Evolutionary conservation across 208 protist genomes (phyloP), one percentile per base, ranked within the genome.

Genomic region (Leishmania martiniquensis): DNA sequence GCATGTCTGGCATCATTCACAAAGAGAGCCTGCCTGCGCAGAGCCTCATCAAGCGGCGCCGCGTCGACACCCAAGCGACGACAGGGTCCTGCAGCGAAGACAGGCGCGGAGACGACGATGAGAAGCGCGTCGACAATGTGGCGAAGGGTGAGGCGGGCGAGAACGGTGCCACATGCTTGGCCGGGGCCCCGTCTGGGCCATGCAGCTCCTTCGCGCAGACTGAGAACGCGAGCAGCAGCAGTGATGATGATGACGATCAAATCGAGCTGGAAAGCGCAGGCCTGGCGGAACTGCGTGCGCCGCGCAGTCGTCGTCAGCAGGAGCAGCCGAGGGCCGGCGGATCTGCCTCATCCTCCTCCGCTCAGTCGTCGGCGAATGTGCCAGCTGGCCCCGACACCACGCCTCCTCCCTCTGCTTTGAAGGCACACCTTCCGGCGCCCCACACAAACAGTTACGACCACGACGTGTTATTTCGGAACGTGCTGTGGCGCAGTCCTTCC

Each of bases 391-490:
- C 29, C 20, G 39, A 49, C 63, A 5, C 34, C 20, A n/a, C 39
- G 39, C 29, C 63, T 17, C 47, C 39, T 68, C 39, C 60, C 37
- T 39, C 63, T 49, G 63, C 63, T 17, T 49, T 22, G 63, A 63
- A 49, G 49, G 69, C 47, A 29, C 7, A 55, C 22, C 45, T 25
- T 17, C n/a, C 2, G 25, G 72, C n/a, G 72, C 34, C 67, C 59
- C 42, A 72, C 39, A 66, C 45, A 37, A 74, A 80, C 76, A 85
- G 79, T 39, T 93, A 95, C 75, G 89, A 91, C 63, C 83, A 89
- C 76, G 91, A 95, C 68, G 91, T 95, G 1, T 77, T 95, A 51
- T 95, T 93, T 78, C 88, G 89, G 13, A 76, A 87, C 59, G n/a
- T 75, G 4, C 81, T 87, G 45, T 93, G 88, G 89, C 82, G 88